Conservation (phyloP, 768 basidiomycete genomes). For the Trametopsis cervina region DNA sequence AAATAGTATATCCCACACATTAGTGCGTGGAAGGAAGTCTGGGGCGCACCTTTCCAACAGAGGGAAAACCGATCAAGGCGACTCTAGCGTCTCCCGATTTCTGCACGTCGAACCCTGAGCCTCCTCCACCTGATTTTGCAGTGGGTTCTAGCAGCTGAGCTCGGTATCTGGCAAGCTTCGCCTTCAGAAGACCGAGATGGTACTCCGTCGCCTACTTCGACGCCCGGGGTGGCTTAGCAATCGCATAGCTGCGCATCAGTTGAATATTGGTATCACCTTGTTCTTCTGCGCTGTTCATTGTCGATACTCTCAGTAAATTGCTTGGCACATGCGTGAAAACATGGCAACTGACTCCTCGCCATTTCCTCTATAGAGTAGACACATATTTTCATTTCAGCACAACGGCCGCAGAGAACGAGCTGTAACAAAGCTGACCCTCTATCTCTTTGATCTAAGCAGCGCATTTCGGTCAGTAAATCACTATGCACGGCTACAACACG, state of each 20-base stretch:
- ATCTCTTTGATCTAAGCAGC: conserved; percentile 80
- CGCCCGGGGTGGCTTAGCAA: no score
- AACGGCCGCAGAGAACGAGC: neutral
- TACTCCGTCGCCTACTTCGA: conserved; percentile 83
- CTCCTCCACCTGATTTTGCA: conserved; percentile 72
- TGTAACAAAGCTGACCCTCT: conserved; percentile 56
- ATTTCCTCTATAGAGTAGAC: conserved; percentile 70
- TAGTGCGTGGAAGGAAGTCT: neutral
- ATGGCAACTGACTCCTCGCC: conserved; percentile 72
- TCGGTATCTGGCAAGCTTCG: conserved; percentile 90
- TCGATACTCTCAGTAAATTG: neutral
- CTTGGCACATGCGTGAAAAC: neutral
- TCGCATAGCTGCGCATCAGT: no score
- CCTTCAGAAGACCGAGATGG: conserved; percentile 89
- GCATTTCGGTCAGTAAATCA: neutral
- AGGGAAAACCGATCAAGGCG: conserved; percentile 92
- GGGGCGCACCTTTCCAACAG: conserved; percentile 71
- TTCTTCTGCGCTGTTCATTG: conserved; percentile 79
- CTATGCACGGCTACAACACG: neutral
- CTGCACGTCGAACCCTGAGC: conserved; percentile 85
- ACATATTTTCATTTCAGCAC: conserved; percentile 6
- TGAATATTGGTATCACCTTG: conserved; percentile 73
- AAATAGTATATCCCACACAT: neutral
- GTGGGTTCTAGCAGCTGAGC: conserved; percentile 92
- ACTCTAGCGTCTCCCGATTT: conserved; percentile 86